Evolutionary conservation across 495 filamentous ascomycete genomes (phyloP), one percentile per base, ranked within the genome.

Genomic region (Massariosphaeria phaeospora): DNA sequence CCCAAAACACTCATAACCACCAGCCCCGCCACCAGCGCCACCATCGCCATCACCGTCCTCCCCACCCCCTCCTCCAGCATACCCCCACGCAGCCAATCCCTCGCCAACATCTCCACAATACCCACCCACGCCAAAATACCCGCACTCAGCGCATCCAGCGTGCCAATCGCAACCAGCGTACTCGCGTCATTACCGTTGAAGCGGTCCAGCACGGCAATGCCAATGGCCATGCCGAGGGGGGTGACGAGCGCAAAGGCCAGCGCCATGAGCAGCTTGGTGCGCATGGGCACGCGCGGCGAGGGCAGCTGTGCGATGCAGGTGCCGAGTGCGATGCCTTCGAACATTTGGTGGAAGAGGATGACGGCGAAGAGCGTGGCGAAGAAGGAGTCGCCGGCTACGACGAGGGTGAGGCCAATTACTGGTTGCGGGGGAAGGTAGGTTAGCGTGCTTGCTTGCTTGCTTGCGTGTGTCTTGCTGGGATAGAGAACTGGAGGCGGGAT

Each of bases 311-410:
- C 81, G 53, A 89, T 88, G 26, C 84, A 80, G 4, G 84, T 79
- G 13, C 86, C 85, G 9, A 89, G 77, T 17, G 86, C 86, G 48
- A 89, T 75, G 17, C 87, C 86, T 71, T 91, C 86, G 48, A 91
- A 89, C 64, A 84, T 84, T 63, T 91, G 80, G 57, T 82, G 80
- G 68, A 84, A 82, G 43, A 81, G 59, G 43, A 84, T 79, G 34
- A 82, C 81, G 30, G 75, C 64, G 52, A 80, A 75, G 26, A 84
- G 75, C 7, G 75, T 77, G 36, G 70, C 65, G 70, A 83, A 83
- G 61, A 72, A 74, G 25, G 68, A 72, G 66, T 82, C 78, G 21
- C 71, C 76, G 1, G 78, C 71, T 8, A 84, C 78, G 17, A 79
- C 77, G 1, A 82, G 72, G 20, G 79, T 79, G 41, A 84, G 55